Evolutionary conservation across 768 basidiomycete genomes (phyloP), one percentile per base, ranked within the genome.

Genomic region (Hypsizygus marmoreus): DNA sequence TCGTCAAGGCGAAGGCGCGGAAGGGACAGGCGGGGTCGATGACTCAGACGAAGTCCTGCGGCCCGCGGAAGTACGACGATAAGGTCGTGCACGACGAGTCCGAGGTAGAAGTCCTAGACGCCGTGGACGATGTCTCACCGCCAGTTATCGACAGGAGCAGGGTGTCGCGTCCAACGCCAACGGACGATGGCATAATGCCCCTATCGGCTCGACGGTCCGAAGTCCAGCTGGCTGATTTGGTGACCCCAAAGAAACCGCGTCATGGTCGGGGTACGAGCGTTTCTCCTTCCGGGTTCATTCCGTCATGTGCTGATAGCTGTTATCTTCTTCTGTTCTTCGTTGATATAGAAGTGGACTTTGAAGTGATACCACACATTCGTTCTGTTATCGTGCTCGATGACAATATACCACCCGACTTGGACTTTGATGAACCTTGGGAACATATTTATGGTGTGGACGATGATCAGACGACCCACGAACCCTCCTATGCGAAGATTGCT

Each of bases 371-470:
- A 4, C 69, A 66, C 25, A 59, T 79, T 32, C 77, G 72, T 23
- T 70, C 76, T 25, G 81, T 84, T 35, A 80, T 84, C 47, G 79
- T 71, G 22, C 65, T 84, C 30, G 81, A 83, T 53, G 82, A 84
- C 50, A 49, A 60, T 13, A 49, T 55, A 20, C 52, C 61, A 6
- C 65, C 62, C 23, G 76, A 78, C 47, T 60, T 73, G 43, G 62
- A 66, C 14, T 44, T 70, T 14, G 79, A 81, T 47, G 81, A 84
- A 53, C 73, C 78, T 26, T 84, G 82, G 82, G 81, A 82, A 55
- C 75, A 78, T 56, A 61, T 83, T 33, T 67, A 66, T 40, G 61
- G 58, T 28, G 67, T 62, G 28, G 75, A 74, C 31, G 67, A 68
- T 38, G 70, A 71, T 31, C 68, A 69, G 10, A 38, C n/a, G 23